Base-by-base conservation (phyloP, 257 asterid genomes). In the Thymus mandschuricus region DNA sequence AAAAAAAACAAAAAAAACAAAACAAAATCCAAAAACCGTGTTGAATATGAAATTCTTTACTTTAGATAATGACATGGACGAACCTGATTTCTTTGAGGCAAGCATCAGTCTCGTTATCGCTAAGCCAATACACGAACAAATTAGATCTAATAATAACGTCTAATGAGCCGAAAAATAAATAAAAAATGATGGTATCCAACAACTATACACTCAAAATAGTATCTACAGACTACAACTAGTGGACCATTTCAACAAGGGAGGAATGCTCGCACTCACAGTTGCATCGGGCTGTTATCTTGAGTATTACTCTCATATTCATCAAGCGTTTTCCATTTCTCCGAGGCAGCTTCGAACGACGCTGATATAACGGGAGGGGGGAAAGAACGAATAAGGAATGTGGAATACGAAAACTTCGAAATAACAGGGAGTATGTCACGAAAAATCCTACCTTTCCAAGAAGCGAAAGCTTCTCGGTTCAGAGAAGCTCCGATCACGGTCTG, bases 381-480 rank as follows among this genome's bases (percentile, higher is more conserved):
- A 62, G 1, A 8, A 40, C 1, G 4, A 38, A 63, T 62, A 51
- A 12, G 46, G 8, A 71, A 49, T 10, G 1, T 1, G 40, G 31
- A 64, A 50, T 13, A 29, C 1, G 15, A 29, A 57, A 10, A 9
- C 1, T 1, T 27, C 29, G n/a, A 70, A 2, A 35, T 10, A 9
- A 4, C 13, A 15, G 1, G 5, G 10, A 6, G 52, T 27, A 29
- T 2, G 15, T 10, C 15, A 21, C 28, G 44, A 33, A 15, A 50
- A 3, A 4, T 40, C 56, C 8, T 64, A 73, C 67, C 77, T 73
- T 65, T 73, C 77, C 72, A 73, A 45, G 29, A 61, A 64, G 8
- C 1, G 64, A 44, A 73, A 10, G 60, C 67, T 10, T 21, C 54
- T 33, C 30, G 72, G 44, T 73, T 65, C 38, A 73, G 31, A 55